These are phyloP conservation scores for Talaromyces sp. DNA, from an alignment of 2,329 filamentous ascomycete genomes.

Conservation along the genomic window DNA sequence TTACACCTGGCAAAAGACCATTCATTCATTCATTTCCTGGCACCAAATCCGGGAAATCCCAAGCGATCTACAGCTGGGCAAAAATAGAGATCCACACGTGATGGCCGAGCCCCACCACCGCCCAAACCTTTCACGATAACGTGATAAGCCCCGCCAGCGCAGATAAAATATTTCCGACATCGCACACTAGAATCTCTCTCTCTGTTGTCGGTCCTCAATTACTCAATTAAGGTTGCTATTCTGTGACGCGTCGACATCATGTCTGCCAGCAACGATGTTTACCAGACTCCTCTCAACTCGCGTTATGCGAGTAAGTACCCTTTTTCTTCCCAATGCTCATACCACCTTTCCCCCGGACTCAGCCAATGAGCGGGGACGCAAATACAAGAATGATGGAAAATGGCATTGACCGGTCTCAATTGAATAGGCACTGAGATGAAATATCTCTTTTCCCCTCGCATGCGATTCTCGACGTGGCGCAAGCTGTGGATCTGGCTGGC, in stretches of 20 bases:
- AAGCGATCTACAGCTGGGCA: neutral
- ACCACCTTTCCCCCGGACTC: slow-evolving; percentile 1
- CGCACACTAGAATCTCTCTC: slow-evolving; percentile 21
- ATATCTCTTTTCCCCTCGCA: slow-evolving; percentile 76
- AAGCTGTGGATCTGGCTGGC: slow-evolving; percentile 84
- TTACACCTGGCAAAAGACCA: neutral
- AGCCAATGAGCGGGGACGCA: slow-evolving; percentile 14
- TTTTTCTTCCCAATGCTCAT: neutral
- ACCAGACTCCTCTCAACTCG: slow-evolving; percentile 69
- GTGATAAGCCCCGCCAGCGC: slow-evolving; percentile 43
- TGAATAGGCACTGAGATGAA: slow-evolving; percentile 65
- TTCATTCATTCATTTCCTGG: no score
- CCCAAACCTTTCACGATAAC: slow-evolving; percentile 32
- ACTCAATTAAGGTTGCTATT: slow-evolving; percentile 26
- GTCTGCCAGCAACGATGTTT: slow-evolving; percentile 54
- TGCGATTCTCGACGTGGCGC: slow-evolving; percentile 76
- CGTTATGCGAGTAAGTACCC: slow-evolving; percentile 67
- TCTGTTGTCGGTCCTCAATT: slow-evolving; percentile 8
- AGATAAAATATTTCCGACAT: slow-evolving; percentile 33
- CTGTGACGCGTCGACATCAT: slow-evolving; percentile 30
- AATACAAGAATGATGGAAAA: slow-evolving; percentile 8
- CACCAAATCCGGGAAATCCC: neutral
- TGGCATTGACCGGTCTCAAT: slow-evolving; percentile 22
- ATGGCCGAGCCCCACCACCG: slow-evolving; percentile 11
- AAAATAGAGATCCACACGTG: neutral